A percentile compares a stretch with the other conserved stretches of the same genome.
Conservation (phyloP, 2,329 filamentous ascomycete species). For the Colletotrichum higginsianum region DNA sequence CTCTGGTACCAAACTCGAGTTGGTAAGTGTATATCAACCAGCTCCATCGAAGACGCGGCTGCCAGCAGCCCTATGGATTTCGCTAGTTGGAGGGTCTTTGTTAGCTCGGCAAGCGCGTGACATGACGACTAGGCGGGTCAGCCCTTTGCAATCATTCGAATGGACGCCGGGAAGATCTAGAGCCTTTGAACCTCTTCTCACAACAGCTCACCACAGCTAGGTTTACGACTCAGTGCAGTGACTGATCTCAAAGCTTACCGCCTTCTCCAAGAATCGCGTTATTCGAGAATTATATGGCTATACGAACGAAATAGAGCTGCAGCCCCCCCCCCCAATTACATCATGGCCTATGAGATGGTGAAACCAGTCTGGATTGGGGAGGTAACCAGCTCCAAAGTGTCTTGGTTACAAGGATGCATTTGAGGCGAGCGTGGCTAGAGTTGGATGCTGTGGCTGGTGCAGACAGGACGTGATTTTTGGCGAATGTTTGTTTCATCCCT, state of each 20-base stretch:
- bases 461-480: not conserved
- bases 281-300: no score
- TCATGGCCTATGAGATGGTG: no score
- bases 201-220: not conserved
- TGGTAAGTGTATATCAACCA: not conserved
- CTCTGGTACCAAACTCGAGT: not conserved
- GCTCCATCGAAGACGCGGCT: conserved; percentile 1
- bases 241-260: no score
- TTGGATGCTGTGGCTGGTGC: not conserved
- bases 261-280: not conserved
- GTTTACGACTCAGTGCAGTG: not conserved
- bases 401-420: not conserved
- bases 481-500: not conserved
- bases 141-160: not conserved
- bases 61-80: not conserved
- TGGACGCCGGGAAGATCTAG: no score
- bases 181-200: not conserved
- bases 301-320: no score
- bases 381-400: no score
- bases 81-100: not conserved
- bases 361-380: no score
- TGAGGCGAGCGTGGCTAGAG: not conserved
- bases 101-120: not conserved
- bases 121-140: not conserved
- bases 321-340: no score